These are phyloP conservation scores for Lycium barbarum DNA, from an alignment of 257 asterid species.

Conservation along the genomic window DNA sequence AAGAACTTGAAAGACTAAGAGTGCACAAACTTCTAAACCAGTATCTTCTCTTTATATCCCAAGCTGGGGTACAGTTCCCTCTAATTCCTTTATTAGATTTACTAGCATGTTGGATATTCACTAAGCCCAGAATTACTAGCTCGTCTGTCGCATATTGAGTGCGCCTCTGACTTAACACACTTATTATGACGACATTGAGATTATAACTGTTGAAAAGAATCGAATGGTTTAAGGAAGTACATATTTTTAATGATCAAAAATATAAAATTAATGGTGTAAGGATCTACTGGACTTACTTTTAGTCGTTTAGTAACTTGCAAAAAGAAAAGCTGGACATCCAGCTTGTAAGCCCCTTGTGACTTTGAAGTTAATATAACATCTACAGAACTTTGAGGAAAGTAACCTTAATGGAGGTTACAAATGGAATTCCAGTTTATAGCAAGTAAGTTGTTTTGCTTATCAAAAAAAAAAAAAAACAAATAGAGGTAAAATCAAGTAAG, in stretches of 20 bases:
- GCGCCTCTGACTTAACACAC: background rate
- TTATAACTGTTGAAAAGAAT: background rate
- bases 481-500: background rate
- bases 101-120: slow-evolving; percentile 18
- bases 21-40: slow-evolving; percentile 68
- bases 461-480: background rate
- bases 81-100: slow-evolving; percentile 27
- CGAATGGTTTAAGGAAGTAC: background rate
- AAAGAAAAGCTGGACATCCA: slow-evolving; percentile 17
- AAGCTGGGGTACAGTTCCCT: slow-evolving; percentile 65
- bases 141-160: background rate
- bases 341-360: background rate
- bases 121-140: background rate
- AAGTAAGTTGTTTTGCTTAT: background rate
- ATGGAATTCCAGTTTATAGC: background rate
- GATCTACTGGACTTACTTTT: background rate
- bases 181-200: background rate
- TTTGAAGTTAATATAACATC: background rate
- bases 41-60: slow-evolving; percentile 60
- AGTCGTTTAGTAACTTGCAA: background rate
- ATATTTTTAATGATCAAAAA: background rate
- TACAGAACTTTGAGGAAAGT: slow-evolving; percentile 7
- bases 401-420: background rate
- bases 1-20: slow-evolving; percentile 60
- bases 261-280: background rate